A percentile compares a stretch with the other conserved stretches of the same genome.
phyloP scores from a whole-genome alignment of 768 basidiomycete genomes.

The Xerocomus brunneocitrinus region DNA sequence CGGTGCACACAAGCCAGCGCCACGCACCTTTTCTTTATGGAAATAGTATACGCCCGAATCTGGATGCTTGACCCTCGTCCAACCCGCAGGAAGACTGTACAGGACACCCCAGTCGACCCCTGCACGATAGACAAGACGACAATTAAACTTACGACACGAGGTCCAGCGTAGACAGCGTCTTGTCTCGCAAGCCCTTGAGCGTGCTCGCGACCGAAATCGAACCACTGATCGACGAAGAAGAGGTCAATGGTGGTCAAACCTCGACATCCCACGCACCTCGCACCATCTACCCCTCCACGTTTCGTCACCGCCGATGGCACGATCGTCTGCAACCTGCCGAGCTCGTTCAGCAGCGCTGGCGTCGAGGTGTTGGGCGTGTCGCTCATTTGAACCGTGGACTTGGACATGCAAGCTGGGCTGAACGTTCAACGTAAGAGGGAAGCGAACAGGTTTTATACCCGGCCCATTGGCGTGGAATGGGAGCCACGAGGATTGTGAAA shows the following conservation, averaged over 20 bases:
- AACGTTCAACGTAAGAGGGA: neutral
- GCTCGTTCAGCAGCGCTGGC: neutral
- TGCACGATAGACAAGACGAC: neutral
- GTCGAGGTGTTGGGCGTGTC: neutral
- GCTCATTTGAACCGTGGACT: conserved; percentile 2
- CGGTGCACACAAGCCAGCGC: neutral
- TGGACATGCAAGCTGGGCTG: neutral
- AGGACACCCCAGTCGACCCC: neutral
- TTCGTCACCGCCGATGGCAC: conserved; percentile 15
- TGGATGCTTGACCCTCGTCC: conserved; percentile 28
- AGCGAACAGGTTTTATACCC: neutral
- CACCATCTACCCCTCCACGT: neutral
- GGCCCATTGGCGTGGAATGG: neutral
- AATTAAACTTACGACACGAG: conserved; percentile 8
- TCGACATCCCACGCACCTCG: conserved; percentile 7
- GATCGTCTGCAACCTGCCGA: conserved; percentile 8
- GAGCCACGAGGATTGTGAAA: conserved; percentile 5
- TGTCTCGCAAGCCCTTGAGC: conserved; percentile 14
- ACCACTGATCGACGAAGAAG: neutral
- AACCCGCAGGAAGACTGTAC: conserved; percentile 18
- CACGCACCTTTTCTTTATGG: conserved; percentile 29
- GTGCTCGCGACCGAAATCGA: conserved; percentile 10
- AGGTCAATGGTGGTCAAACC: neutral
- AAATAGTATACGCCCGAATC: conserved; percentile 32
- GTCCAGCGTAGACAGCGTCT: neutral